phyloP scores from a whole-genome alignment of 805 yeast genomes.

The Starmerella etchellsii region DNA sequence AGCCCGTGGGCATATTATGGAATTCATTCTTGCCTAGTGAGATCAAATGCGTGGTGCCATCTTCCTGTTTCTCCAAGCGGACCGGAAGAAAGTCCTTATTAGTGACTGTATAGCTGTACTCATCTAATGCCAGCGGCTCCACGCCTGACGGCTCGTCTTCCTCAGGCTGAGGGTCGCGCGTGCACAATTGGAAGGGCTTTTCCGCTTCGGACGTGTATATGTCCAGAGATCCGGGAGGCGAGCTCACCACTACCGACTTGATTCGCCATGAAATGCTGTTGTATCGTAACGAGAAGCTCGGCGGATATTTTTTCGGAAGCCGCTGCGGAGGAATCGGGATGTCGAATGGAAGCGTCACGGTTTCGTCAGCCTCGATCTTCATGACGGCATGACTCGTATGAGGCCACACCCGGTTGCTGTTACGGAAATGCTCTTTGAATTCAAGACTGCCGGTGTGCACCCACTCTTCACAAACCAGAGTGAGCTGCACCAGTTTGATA shows the following conservation, averaged over 20 bases:
- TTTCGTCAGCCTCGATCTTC: neutral
- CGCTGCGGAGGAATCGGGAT: slow-evolving; percentile 3
- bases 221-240: neutral
- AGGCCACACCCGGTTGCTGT: neutral
- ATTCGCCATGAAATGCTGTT: slow-evolving; percentile 8
- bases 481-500: slow-evolving; percentile 1
- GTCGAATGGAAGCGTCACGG: slow-evolving; percentile 1
- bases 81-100: neutral
- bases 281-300: slow-evolving; percentile 8
- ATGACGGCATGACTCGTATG: too few species aligned
- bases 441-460: slow-evolving; percentile 12
- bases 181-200: slow-evolving; percentile 4
- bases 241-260: slow-evolving; percentile 3
- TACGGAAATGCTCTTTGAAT: slow-evolving; percentile 10
- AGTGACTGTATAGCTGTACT: neutral
- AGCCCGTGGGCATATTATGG: too few species aligned
- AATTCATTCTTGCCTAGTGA: too few species aligned
- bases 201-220: neutral
- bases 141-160: neutral
- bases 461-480: slow-evolving; percentile 12
- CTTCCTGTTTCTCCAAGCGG: neutral
- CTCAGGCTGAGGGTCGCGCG: neutral
- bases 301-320: slow-evolving; percentile 4
- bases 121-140: neutral
- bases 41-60: neutral